Conservation (phyloP, 1,284 basidiomycete genomes). For the Malassezia dermatis region DNA sequence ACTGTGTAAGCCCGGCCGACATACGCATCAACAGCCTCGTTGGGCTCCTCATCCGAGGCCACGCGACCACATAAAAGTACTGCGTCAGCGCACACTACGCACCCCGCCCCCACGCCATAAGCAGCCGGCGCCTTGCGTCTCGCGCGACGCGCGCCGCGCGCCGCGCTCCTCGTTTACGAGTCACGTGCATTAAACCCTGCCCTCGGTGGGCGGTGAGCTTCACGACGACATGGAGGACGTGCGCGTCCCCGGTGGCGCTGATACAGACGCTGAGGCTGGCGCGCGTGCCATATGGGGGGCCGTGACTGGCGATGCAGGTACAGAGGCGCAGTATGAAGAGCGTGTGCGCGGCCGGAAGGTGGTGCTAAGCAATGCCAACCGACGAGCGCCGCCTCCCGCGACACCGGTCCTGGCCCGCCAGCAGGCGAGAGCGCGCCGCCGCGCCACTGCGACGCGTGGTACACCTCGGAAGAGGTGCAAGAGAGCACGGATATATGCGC, state of each 20-base stretch:
- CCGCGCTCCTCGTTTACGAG: not conserved
- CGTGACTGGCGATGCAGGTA: not conserved
- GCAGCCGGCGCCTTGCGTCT: not conserved
- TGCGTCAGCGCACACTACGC: constrained; percentile 2
- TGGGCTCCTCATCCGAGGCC: not conserved
- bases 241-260: not conserved
- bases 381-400: constrained; percentile 8
- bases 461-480: not conserved
- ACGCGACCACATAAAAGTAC: constrained; percentile 13
- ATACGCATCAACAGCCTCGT: not conserved
- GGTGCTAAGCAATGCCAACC: constrained; percentile 8
- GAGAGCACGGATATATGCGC: not conserved
- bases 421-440: not conserved
- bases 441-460: not conserved
- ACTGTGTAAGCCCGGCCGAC: not conserved
- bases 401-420: constrained; percentile 2
- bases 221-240: not conserved
- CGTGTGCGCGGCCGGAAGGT: constrained; percentile 6
- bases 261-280: not conserved
- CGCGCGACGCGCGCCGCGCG: constrained; percentile 2
- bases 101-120: constrained; percentile 12
- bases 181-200: not conserved
- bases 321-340: constrained; percentile 2
- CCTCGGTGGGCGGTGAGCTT: not conserved
- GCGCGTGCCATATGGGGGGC: not conserved